Base-by-base conservation (phyloP, 2,329 filamentous ascomycete species). In the Exophiala xenobiotica region DNA sequence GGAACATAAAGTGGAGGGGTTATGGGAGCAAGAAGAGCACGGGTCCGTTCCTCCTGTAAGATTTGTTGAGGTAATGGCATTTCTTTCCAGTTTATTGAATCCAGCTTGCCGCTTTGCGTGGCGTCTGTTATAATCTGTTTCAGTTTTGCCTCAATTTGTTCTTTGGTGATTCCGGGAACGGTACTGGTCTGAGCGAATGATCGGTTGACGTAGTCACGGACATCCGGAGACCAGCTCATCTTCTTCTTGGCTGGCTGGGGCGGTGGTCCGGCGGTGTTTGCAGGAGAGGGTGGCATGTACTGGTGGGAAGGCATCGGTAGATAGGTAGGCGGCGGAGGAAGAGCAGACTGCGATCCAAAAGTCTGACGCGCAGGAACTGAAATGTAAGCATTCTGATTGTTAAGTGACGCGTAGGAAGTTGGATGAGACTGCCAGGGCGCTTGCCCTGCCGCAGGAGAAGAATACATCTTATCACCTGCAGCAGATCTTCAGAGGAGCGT, bases 1-100 rank as follows among this genome's bases (percentile, higher is more conserved):
- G 60, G 49, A 57, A 58, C 41, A 53, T 55, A 60, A 48, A 44
- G 49, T 50, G 53, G 47, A 57, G 51, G 53, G 45, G 55, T 29
- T 26, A 59, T 51, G 24, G 58, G 52, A 43, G 55, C 56, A 55
- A 62, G 53, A 37, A 59, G 49, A 44, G 53, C 55, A 58, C 55
- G 53, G 50, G 73, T 75, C 52, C 82, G 86, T 69, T 90, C 88
- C 61, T 81, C 80, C 66, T 80, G 81, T 57, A 96, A 85, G 70
- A 96, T 77, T 57, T 88, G 78, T 70, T 97, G 92, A 4, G 93
- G 93, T 11, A 96, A 76, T 35, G 88, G 88, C 74, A 95, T 81
- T 20, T 74, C 79, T 57, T 87, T 81, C 93, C 93, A 99, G 74
- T 96, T 81, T 67, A 88, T 83, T 20, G 78, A 78, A 65, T 86